Evolutionary conservation across 805 yeast species (phyloP).

Genomic region (Candida cerambycidarum): DNA sequence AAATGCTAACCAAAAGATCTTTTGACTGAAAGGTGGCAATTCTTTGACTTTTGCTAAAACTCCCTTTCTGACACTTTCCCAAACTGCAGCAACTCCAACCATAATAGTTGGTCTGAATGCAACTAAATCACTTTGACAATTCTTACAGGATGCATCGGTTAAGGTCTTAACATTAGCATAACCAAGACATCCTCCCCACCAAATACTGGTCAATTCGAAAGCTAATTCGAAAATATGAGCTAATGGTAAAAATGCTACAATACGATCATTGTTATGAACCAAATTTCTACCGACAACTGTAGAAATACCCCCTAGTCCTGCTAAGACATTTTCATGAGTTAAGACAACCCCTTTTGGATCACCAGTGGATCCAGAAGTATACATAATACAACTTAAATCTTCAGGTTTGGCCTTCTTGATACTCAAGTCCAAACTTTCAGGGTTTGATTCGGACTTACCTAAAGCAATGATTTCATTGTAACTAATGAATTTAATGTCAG

Average conservation of each 20-base stretch:
- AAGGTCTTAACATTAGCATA: conserved; percentile 92
- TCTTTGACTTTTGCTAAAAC: conserved; percentile 71
- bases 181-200: conserved; percentile 90
- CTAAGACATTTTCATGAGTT: conserved; percentile 64
- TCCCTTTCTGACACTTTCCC: conserved; percentile 96
- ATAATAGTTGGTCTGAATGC: conserved; percentile 87
- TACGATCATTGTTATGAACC: conserved; percentile 60
- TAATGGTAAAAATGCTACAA: conserved; percentile 87
- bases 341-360: conserved; percentile 82
- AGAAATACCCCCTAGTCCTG: conserved; percentile 84
- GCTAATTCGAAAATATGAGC: conserved; percentile 95
- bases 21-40: conserved; percentile 66
- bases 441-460: conserved; percentile 55
- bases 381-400: conserved; percentile 75
- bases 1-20: conserved; percentile 86
- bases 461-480: conserved; percentile 62
- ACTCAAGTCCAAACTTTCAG: conserved; percentile 19
- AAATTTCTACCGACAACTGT: conserved; percentile 53
- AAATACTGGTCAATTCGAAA: conserved; percentile 74
- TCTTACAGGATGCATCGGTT: conserved; percentile 74
- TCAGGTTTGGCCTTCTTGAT: conserved; percentile 47
- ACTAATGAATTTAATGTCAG: conserved; percentile 69
- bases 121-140: conserved; percentile 85
- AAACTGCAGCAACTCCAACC: conserved; percentile 99
- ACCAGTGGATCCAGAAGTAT: conserved; percentile 86